These are phyloP conservation scores for Debaryomyces fabryi DNA, from an alignment of 1,139 yeast genomes.

Conservation along the genomic window DNA sequence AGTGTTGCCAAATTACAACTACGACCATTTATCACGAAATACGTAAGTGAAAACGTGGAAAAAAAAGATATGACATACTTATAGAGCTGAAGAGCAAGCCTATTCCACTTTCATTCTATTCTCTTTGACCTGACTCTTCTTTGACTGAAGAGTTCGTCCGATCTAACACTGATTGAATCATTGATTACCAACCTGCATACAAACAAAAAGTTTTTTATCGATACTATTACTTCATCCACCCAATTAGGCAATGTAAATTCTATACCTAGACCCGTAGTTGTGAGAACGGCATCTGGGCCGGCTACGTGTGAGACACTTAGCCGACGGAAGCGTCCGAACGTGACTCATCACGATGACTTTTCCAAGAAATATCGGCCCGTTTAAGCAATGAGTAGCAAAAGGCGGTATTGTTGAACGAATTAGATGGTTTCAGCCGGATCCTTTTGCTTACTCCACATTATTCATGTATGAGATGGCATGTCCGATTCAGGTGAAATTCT, in stretches of 20 bases:
- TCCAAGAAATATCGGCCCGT: neutral
- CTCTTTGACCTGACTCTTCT: neutral
- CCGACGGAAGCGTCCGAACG: neutral
- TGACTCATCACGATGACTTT: neutral
- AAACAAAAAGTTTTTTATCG: slow-evolving; percentile 22
- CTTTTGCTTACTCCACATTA: neutral
- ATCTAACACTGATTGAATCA: neutral
- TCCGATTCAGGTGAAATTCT: slow-evolving; percentile 3
- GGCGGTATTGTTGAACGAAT: neutral
- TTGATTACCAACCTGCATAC: slow-evolving; percentile 7
- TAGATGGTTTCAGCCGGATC: neutral
- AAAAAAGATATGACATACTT: neutral
- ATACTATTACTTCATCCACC: slow-evolving; percentile 32
- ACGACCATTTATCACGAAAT: neutral
- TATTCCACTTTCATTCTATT: too few relatives aligned
- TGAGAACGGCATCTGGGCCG: neutral
- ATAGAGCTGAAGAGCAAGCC: neutral
- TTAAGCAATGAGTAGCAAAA: neutral
- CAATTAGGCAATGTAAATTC: slow-evolving; percentile 39
- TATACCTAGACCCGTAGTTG: slow-evolving; percentile 11
- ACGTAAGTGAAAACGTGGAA: neutral
- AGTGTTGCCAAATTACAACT: neutral
- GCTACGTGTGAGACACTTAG: neutral
- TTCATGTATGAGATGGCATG: neutral
- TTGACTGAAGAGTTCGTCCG: neutral